phyloP scores from a whole-genome alignment of 2,329 filamentous ascomycete species.

The Thielaviopsis cerberus region DNA sequence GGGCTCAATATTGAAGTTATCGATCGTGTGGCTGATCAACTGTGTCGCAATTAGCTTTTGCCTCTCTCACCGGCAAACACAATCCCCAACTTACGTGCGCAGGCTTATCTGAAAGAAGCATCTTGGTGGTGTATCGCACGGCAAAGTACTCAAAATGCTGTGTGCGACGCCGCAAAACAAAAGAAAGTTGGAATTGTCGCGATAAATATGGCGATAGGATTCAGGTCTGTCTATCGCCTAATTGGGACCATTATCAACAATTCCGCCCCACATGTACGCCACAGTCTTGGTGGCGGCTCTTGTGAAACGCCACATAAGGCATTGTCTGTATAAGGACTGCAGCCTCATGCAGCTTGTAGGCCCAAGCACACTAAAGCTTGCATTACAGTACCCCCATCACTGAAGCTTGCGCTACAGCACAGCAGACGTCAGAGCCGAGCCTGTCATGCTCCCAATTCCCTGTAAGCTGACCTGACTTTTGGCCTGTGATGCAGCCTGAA shows the following conservation, averaged over 20 bases:
- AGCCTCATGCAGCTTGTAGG: neutral
- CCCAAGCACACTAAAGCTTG: too few relatives aligned
- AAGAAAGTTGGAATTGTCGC: too few relatives aligned
- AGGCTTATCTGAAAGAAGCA: conserved; percentile 90
- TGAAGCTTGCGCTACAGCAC: neutral
- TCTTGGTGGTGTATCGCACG: conserved; percentile 36
- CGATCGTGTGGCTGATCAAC: conserved; percentile 81
- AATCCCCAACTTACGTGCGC: conserved; percentile 44
- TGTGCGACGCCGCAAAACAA: neutral
- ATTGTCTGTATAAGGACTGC: neutral
- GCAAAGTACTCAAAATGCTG: neutral
- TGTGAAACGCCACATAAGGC: neutral
- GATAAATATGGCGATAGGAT: neutral
- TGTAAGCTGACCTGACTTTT: neutral
- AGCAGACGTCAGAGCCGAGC: neutral
- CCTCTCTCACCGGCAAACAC: neutral
- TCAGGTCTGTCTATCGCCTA: neutral
- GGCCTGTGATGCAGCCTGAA: neutral
- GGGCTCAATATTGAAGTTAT: conserved; percentile 84
- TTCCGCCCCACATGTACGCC: neutral
- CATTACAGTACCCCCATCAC: too few relatives aligned
- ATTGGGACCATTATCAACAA: conserved; percentile 1
- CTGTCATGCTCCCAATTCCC: neutral
- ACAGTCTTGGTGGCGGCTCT: neutral
- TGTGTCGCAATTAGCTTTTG: conserved; percentile 19